Conservation (phyloP, 768 basidiomycete species). For the Tylopilus vinaceipallidus region DNA sequence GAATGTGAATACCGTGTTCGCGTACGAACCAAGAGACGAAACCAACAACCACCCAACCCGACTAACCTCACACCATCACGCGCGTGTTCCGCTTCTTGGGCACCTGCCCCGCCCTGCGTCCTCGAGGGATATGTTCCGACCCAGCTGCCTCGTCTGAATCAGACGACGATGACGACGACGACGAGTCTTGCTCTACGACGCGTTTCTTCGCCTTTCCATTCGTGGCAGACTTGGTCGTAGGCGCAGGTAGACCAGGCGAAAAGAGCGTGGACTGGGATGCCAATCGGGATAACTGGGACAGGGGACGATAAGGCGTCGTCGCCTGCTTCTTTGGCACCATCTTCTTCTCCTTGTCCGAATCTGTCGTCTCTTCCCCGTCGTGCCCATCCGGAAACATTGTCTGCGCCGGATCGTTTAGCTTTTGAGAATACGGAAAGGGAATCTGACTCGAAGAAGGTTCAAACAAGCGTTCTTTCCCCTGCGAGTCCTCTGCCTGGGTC, state of each 20-base stretch:
- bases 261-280: conserved; percentile 33
- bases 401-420: conserved; percentile 16
- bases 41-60: not conserved
- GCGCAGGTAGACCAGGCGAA: conserved; percentile 37
- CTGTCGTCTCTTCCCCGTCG: conserved; percentile 33
- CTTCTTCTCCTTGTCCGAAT: conserved; percentile 22
- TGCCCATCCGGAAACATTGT: conserved; percentile 27
- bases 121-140: conserved; percentile 58
- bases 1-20: not conserved
- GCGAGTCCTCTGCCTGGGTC: not conserved
- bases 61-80: conserved; percentile 3
- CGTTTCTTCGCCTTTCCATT: conserved; percentile 28
- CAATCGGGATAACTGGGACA: conserved; percentile 62
- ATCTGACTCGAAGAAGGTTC: conserved; percentile 51
- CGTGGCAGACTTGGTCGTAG: conserved; percentile 27
- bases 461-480: conserved; percentile 40
- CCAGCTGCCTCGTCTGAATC: conserved; percentile 33
- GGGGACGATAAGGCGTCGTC: conserved; percentile 36
- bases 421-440: conserved; percentile 55
- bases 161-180: conserved; percentile 41
- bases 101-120: conserved; percentile 50
- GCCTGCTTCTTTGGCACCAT: conserved; percentile 15
- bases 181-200: conserved; percentile 21
- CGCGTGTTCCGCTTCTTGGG: conserved; percentile 28
- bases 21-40: not conserved